Evolutionary conservation across 1,139 yeast species (phyloP).

Genomic region (Suhomyces ambrosiae): DNA sequence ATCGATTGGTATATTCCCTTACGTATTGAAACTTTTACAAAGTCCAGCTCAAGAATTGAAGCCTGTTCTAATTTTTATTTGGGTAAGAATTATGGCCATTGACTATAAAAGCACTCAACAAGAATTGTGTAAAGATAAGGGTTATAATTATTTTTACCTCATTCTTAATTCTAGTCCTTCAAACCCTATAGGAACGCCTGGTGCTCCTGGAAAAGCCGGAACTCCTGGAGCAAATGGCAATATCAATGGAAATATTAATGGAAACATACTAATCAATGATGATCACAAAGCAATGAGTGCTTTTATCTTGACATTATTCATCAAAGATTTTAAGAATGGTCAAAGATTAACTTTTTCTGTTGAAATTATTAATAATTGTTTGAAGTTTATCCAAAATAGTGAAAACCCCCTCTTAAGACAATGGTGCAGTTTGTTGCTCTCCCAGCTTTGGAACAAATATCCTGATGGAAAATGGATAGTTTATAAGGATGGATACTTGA

Average conservation of each 20-base stretch:
- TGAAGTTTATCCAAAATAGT: constrained; percentile 65
- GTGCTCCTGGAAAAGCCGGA: constrained; percentile 30
- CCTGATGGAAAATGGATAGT: constrained; percentile 78
- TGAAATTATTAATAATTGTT: constrained; percentile 69
- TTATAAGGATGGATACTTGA: constrained; percentile 64
- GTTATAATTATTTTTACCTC: constrained; percentile 82
- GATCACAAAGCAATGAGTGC: constrained; percentile 97
- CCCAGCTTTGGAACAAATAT: constrained; percentile 75
- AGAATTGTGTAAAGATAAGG: constrained; percentile 88
- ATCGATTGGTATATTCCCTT: constrained; percentile 95
- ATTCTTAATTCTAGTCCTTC: constrained; percentile 52
- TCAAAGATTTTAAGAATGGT: constrained; percentile 76
- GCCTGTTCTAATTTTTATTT: constrained; percentile 90
- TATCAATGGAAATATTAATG: constrained; percentile 20
- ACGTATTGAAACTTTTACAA: constrained; percentile 84
- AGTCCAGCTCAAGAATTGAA: constrained; percentile 95
- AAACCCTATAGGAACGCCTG: constrained; percentile 27
- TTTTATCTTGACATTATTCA: constrained; percentile 80
- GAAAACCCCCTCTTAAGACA: constrained; percentile 87
- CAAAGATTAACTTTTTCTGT: constrained; percentile 78
- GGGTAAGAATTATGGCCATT: constrained; percentile 98
- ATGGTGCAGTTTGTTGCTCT: constrained; percentile 82
- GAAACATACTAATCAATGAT: constrained; percentile 50
- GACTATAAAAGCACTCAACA: constrained; percentile 89
- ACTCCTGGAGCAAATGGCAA: neutral